phyloP scores from a whole-genome alignment of 305 asterid genomes.

The Salvia sclarea region DNA sequence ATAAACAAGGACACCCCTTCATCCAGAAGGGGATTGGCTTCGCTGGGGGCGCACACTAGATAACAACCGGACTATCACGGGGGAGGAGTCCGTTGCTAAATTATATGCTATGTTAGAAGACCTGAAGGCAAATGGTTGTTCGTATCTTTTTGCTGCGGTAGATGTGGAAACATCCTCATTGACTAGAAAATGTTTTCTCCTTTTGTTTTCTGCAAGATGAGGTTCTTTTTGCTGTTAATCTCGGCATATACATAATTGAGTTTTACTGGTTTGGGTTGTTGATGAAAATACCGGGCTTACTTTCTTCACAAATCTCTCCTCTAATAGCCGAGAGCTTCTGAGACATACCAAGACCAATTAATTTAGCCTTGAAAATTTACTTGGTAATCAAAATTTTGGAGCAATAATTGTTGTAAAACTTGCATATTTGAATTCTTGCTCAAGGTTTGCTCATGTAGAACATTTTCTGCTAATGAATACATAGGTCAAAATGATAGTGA shows the following conservation, averaged over 20 bases:
- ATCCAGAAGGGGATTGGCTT: no score
- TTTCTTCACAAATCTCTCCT: background rate
- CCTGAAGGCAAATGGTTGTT: no score
- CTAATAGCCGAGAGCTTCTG: slow-evolving; percentile 16
- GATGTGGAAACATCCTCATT: background rate
- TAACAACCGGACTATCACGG: no score
- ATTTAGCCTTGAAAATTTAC: slow-evolving; percentile 1
- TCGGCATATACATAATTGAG: background rate
- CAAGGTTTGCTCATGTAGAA: no score
- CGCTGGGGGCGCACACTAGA: no score
- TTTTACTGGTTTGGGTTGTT: background rate
- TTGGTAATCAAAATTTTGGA: slow-evolving; percentile 13
- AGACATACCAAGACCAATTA: slow-evolving; percentile 6
- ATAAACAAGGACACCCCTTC: no score
- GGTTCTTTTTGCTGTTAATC: background rate
- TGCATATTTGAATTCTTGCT: no score
- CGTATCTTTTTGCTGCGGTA: background rate
- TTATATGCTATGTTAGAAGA: no score
- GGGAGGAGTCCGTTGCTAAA: no score
- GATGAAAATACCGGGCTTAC: slow-evolving; percentile 9
- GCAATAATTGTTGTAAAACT: background rate
- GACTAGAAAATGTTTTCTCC: slow-evolving; percentile 6
- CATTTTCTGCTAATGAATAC: no score
- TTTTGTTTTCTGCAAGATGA: slow-evolving; percentile 15
- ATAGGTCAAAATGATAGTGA: no score